These are phyloP conservation scores for Aspergillus homomorphus DNA, from an alignment of 495 filamentous ascomycete species.

Conservation along the genomic window DNA sequence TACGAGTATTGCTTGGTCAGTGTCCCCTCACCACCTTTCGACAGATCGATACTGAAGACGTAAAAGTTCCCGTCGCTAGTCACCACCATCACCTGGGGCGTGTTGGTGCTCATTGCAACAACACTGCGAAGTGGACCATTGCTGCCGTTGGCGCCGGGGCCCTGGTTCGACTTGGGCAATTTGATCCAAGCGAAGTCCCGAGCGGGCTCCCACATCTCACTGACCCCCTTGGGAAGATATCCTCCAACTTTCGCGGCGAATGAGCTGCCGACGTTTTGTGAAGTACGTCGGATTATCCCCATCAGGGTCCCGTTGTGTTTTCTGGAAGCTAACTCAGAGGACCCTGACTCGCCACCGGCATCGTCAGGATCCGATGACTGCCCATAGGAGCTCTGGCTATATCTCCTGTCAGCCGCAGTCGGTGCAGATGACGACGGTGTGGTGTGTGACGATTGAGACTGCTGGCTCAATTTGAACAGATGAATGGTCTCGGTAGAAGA, in stretches of 20 bases:
- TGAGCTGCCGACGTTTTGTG: slow-evolving; percentile 87
- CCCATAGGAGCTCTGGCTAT: slow-evolving; percentile 37
- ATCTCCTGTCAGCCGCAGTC: slow-evolving; percentile 34
- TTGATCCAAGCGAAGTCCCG: slow-evolving; percentile 96
- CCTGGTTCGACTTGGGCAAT: slow-evolving; percentile 62
- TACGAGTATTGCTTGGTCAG: slow-evolving; percentile 87
- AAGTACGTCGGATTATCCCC: slow-evolving; percentile 91
- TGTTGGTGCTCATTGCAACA: slow-evolving; percentile 90
- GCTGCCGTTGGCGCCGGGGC: slow-evolving; percentile 35
- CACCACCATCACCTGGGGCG: slow-evolving; percentile 95
- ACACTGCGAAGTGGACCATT: slow-evolving; percentile 68
- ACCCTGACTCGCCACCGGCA: slow-evolving; percentile 24
- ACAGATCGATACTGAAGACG: slow-evolving; percentile 91
- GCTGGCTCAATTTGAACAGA: slow-evolving; percentile 73
- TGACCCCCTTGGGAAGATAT: slow-evolving; percentile 86
- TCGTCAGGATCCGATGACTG: slow-evolving; percentile 40
- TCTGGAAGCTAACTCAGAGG: slow-evolving; percentile 35
- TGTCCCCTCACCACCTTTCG: slow-evolving; percentile 90
- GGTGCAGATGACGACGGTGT: slow-evolving; percentile 32
- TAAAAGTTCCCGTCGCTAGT: slow-evolving; percentile 94
- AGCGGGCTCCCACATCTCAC: slow-evolving; percentile 95
- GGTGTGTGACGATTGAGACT: slow-evolving; percentile 30
- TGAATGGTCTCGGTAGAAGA: slow-evolving; percentile 97
- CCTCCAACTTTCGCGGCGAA: slow-evolving; percentile 86
- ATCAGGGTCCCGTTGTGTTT: slow-evolving; percentile 68